Conservation (phyloP, 2,329 filamentous ascomycete genomes). For the Cladosporium sp. region DNA sequence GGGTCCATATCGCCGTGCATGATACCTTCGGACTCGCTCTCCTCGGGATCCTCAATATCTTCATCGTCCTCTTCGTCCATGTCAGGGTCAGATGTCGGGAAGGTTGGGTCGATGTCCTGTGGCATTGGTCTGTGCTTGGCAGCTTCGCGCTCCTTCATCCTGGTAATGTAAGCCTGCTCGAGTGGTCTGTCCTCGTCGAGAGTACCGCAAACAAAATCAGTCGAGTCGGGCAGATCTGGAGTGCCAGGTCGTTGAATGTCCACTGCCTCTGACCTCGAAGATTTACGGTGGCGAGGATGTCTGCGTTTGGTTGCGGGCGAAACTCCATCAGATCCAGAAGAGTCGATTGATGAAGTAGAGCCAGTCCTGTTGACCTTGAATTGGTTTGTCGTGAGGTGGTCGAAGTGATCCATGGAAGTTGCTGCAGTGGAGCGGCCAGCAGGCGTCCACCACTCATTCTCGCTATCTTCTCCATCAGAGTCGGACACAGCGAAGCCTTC, state of each 20-base stretch:
- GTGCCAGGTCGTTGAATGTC: conserved; percentile 25
- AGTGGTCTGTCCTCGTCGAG: conserved; percentile 91
- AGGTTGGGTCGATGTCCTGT: conserved; percentile 97
- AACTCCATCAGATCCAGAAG: conserved; percentile 41
- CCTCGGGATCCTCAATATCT: conserved; percentile 57
- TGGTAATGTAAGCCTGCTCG: conserved; percentile 90
- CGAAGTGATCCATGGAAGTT: conserved; percentile 55
- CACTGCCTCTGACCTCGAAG: conserved; percentile 34
- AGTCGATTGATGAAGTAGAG: conserved; percentile 58
- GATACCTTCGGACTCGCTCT: conserved; percentile 61
- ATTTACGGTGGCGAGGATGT: conserved; percentile 1
- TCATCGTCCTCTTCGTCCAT: conserved; percentile 74
- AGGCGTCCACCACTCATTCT: conserved; percentile 69
- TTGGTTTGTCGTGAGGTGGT: conserved; percentile 43
- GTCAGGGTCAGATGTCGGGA: conserved; percentile 91
- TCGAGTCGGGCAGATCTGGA: conserved; percentile 90
- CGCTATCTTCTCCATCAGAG: conserved; percentile 65
- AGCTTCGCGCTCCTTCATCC: conserved; percentile 75
- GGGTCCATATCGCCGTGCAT: conserved; percentile 60
- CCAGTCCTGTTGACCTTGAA: conserved; percentile 38
- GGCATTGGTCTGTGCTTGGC: conserved; percentile 80
- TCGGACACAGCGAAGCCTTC: conserved; percentile 70
- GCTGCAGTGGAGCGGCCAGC: conserved; percentile 53
- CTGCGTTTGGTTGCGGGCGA: conserved; percentile 22
- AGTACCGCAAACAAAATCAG: conserved; percentile 98